Base-by-base conservation (phyloP, 164 flowering plant genomes). In the Stephania japonica region DNA sequence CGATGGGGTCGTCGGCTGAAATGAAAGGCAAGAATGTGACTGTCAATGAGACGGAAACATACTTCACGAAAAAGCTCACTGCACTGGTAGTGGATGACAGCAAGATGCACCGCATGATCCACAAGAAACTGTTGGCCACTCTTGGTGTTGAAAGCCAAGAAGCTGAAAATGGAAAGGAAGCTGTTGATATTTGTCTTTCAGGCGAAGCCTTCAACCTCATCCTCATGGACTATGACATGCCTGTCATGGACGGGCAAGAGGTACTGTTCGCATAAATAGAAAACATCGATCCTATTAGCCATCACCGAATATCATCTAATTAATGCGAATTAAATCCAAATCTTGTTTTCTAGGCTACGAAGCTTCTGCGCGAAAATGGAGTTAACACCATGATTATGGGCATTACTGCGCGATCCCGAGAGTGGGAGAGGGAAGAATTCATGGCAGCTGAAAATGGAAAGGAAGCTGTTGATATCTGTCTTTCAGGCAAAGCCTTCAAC, bases 361-460 rank as follows among this genome's bases (percentile, higher is more conserved):
- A 47, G 62, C 14, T 24, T 6, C 41, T 69, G n/a, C 59, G 71
- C 1, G 71, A 47, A 23, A 69, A 44, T 53, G 71, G 71, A 44
- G 71, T 69, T 23, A 8, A 5, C 1, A 44, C n/a, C 1, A 23
- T 21, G 62, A 69, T 69, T 19, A 1, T 69, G 13, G 71, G 71
- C 12, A 21, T 69, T n/a, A 44, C 71, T 21, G 62, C 59, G 4
- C 32, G 19, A 11, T 44, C 59, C 16, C 25, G 18, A n/a, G 62
- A 23, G 8, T 3, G 19, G 32, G 61, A 69, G 11, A 47, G 26
- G 42, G 16, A 69, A 24, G n/a, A 16, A 23, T 69, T 69, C 12
- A 49, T 69, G 71, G 62, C 26, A n/a, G 71, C 71, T 10, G 71
- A 44, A 41, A 47, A 69, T 69, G 71, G 71, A 5, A 69, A 69